Evolutionary conservation across 352 stramenopile species (phyloP).

Genomic region (Pythium aphanidermatum): DNA sequence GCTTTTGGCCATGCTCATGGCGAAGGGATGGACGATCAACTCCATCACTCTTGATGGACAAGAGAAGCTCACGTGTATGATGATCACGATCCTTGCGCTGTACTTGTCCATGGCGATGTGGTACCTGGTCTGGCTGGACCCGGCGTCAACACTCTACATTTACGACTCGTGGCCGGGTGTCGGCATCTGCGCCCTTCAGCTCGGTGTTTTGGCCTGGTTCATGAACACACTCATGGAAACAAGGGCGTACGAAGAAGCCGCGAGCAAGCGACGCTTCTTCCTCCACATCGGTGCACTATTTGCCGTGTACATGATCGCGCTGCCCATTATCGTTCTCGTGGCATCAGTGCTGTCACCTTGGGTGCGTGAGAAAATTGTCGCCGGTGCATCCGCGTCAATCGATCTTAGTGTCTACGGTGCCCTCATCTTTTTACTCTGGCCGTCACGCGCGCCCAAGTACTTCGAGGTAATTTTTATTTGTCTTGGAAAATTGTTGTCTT

Average conservation of each 20-base stretch:
- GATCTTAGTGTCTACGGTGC: slow-evolving; percentile 51
- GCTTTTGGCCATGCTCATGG: slow-evolving; percentile 65
- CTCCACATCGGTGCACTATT: slow-evolving; percentile 52
- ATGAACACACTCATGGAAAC: slow-evolving; percentile 61
- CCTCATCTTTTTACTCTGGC: slow-evolving; percentile 68
- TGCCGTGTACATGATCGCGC: slow-evolving; percentile 58
- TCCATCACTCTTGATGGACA: slow-evolving; percentile 50
- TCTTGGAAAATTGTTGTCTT: background rate
- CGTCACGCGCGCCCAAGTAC: slow-evolving; percentile 57
- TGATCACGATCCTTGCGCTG: slow-evolving; percentile 48
- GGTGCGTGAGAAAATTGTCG: slow-evolving; percentile 74
- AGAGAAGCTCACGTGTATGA: slow-evolving; percentile 61
- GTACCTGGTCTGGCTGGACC: slow-evolving; percentile 76
- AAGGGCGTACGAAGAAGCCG: slow-evolving; percentile 45
- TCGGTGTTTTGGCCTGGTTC: slow-evolving; percentile 61
- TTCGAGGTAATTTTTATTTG: slow-evolving; percentile 49
- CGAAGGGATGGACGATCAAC: slow-evolving; percentile 81
- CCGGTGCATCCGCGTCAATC: slow-evolving; percentile 38
- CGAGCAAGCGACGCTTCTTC: slow-evolving; percentile 60
- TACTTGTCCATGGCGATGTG: slow-evolving; percentile 78
- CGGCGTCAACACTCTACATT: slow-evolving; percentile 74
- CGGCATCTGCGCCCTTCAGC: slow-evolving; percentile 55
- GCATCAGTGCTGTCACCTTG: slow-evolving; percentile 71
- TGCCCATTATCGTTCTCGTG: slow-evolving; percentile 63
- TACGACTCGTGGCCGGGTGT: slow-evolving; percentile 75